phyloP scores from a whole-genome alignment of 768 basidiomycete genomes.

The Postia placenta region DNA sequence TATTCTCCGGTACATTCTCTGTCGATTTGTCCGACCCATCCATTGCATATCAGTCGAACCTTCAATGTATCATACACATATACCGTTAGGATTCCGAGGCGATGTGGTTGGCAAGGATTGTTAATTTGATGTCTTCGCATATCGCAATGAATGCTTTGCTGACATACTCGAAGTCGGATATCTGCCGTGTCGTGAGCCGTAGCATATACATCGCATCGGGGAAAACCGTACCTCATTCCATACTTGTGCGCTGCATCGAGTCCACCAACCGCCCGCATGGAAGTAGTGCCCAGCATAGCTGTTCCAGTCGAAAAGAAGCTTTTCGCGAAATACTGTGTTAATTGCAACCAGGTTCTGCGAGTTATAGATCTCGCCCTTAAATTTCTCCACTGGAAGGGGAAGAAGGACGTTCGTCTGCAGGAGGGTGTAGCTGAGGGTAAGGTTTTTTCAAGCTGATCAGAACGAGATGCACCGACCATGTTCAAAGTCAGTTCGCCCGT shows the following conservation, averaged over 20 bases:
- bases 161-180: slow-evolving; percentile 23
- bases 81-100: too few relatives aligned
- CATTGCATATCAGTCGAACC: too few relatives aligned
- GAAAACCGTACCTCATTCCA: slow-evolving; percentile 28
- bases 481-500: slow-evolving; percentile 52
- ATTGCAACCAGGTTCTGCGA: slow-evolving; percentile 11
- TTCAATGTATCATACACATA: too few relatives aligned
- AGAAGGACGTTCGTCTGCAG: slow-evolving; percentile 36
- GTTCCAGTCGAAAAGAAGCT: slow-evolving; percentile 25
- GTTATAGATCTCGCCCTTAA: slow-evolving; percentile 10
- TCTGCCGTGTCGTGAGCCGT: slow-evolving; percentile 6
- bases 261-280: slow-evolving; percentile 30
- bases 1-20: too few relatives aligned
- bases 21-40: too few relatives aligned
- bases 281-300: slow-evolving; percentile 22
- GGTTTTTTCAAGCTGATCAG: background rate
- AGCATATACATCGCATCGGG: background rate
- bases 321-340: slow-evolving; percentile 11
- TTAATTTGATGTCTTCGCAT: slow-evolving; percentile 19
- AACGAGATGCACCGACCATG: slow-evolving; percentile 50
- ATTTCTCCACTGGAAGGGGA: slow-evolving; percentile 27
- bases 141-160: slow-evolving; percentile 18
- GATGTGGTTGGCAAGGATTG: slow-evolving; percentile 12
- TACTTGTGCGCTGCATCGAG: slow-evolving; percentile 29
- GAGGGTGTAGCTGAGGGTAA: too few relatives aligned